Conservation (phyloP, 768 basidiomycete species). For the Aureoboletus auriporus region DNA sequence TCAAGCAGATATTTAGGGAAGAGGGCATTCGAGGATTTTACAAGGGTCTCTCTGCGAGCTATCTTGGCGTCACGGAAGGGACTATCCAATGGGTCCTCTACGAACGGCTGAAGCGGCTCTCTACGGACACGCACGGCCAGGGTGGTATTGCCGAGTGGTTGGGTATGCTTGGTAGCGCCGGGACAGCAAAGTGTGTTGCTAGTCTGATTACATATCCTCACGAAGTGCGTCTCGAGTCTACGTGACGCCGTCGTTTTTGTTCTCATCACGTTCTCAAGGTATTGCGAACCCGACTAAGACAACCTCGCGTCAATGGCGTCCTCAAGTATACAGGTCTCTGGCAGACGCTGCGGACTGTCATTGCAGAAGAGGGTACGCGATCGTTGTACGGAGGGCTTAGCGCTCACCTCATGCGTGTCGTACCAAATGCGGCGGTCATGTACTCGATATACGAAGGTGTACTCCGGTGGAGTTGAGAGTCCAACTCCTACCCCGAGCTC, state of each 20-base stretch:
- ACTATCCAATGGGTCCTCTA: constrained; percentile 98
- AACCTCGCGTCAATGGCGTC: constrained; percentile 75
- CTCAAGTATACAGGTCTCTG: constrained; percentile 81
- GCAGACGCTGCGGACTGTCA: constrained; percentile 81
- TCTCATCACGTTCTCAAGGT: constrained; percentile 47
- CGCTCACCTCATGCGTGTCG: constrained; percentile 94
- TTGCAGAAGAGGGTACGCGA: constrained; percentile 85
- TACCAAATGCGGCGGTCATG: constrained; percentile 97
- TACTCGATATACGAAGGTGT: constrained; percentile 91
- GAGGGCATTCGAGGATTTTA: constrained; percentile 90
- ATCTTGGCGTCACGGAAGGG: constrained; percentile 92
- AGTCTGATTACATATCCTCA: constrained; percentile 97
- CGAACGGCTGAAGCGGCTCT: constrained; percentile 81
- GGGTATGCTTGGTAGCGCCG: constrained; percentile 86
- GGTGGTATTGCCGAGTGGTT: constrained; percentile 65
- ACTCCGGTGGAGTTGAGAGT: constrained; percentile 49
- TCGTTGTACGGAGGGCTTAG: constrained; percentile 89
- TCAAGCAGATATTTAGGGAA: constrained; percentile 69
- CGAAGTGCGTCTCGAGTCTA: constrained; percentile 58
- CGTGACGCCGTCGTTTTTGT: neutral
- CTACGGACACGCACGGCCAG: constrained; percentile 46
- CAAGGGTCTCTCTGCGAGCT: constrained; percentile 91
- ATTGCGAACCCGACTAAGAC: constrained; percentile 86
- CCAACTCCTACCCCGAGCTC: neutral
- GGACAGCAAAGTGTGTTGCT: constrained; percentile 90